Evolutionary conservation across 2,329 filamentous ascomycete species (phyloP).

Genomic region (Metarhizium album): DNA sequence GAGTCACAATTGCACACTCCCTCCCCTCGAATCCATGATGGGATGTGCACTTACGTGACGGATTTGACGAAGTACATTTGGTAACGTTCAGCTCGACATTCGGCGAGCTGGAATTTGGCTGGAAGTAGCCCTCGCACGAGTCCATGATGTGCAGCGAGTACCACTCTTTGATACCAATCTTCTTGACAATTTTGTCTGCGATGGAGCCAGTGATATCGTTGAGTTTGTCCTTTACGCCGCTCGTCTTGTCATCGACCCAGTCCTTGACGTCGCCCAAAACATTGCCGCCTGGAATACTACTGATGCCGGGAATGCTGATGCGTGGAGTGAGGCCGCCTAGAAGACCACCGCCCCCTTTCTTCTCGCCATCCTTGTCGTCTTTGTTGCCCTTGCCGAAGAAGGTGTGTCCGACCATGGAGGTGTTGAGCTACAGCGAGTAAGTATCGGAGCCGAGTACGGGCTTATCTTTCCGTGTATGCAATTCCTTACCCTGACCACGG

Average conservation of each 20-base stretch:
- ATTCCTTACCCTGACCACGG: slow-evolving; percentile 25
- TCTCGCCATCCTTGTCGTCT: slow-evolving; percentile 14
- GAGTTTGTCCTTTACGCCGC: slow-evolving; percentile 24
- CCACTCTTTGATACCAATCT: slow-evolving; percentile 39
- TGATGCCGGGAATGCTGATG: slow-evolving; percentile 4
- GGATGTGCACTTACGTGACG: slow-evolving; percentile 1
- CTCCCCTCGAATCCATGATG: too few species aligned
- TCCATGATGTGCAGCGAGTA: slow-evolving; percentile 40
- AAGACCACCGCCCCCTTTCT: slow-evolving; percentile 8
- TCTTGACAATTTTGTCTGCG: slow-evolving; percentile 28
- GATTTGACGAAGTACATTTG: slow-evolving; percentile 26
- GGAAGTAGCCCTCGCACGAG: slow-evolving; percentile 34
- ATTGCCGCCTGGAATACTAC: slow-evolving; percentile 12
- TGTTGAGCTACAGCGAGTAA: slow-evolving; percentile 21
- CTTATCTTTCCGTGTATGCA: too few species aligned
- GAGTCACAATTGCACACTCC: too few species aligned
- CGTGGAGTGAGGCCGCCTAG: too few species aligned
- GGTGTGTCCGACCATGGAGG: slow-evolving; percentile 27
- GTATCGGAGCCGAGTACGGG: neutral
- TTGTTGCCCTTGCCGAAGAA: slow-evolving; percentile 15
- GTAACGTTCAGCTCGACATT: slow-evolving; percentile 30
- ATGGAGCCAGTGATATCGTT: slow-evolving; percentile 27
- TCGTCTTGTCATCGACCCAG: slow-evolving; percentile 20
- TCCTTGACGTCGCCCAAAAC: slow-evolving; percentile 20
- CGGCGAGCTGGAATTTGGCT: slow-evolving; percentile 29